Percentiles rank a stretch among this genome's conserved stretches.
phyloP scores from a whole-genome alignment of 2,329 filamentous ascomycete species.

The Cordyceps cateniannulata region DNA sequence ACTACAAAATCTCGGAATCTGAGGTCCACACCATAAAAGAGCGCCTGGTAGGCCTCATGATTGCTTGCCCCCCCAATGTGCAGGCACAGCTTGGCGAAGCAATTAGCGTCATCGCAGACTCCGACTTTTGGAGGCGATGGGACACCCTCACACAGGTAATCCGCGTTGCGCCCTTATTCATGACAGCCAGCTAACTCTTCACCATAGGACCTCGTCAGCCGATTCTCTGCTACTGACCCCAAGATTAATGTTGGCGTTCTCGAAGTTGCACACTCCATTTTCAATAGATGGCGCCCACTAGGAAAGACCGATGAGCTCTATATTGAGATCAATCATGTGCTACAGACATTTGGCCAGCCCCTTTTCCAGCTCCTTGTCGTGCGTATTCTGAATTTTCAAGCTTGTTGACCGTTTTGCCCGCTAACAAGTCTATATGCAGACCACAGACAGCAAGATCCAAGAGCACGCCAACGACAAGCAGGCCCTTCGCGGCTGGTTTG shows the following conservation, averaged over 20 bases:
- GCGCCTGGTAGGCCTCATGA: constrained; percentile 95
- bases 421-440: constrained; percentile 32
- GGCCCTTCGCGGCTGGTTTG: constrained; percentile 69
- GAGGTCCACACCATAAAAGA: constrained; percentile 90
- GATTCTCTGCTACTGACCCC: constrained; percentile 74
- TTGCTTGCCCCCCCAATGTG: constrained; percentile 76
- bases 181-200: neutral
- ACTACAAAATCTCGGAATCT: constrained; percentile 75
- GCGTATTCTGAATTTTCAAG: constrained; percentile 22
- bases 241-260: constrained; percentile 89
- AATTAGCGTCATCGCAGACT: constrained; percentile 95
- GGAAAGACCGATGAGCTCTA: constrained; percentile 91
- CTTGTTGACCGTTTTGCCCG: neutral
- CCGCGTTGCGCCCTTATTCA: neutral
- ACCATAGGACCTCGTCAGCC: constrained; percentile 72
- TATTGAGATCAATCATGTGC: constrained; percentile 92
- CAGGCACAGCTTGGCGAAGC: constrained; percentile 94
- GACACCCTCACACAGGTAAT: constrained; percentile 82
- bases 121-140: constrained; percentile 95
- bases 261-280: constrained; percentile 97
- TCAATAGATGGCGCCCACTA: constrained; percentile 88
- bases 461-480: constrained; percentile 70
- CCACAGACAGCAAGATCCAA: constrained; percentile 65
- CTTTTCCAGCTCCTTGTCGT: constrained; percentile 77
- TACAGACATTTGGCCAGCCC: constrained; percentile 74